These are phyloP conservation scores for Calonectria naviculata DNA, from an alignment of 2,329 filamentous ascomycete genomes.

Conservation along the genomic window DNA sequence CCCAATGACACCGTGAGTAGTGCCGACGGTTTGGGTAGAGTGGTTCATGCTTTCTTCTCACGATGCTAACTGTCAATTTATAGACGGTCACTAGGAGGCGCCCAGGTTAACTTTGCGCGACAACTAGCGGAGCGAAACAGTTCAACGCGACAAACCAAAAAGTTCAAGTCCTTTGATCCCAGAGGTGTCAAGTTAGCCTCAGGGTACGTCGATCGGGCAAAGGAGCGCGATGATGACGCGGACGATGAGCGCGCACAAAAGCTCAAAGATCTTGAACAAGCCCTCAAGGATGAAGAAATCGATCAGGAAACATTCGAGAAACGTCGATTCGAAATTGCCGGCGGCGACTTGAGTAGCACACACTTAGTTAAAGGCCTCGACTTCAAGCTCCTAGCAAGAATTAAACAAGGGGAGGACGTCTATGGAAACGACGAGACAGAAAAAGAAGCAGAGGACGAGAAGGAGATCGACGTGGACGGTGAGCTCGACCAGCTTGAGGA, in stretches of 20 bases:
- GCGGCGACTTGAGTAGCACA: constrained; percentile 82
- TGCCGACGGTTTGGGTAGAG: background rate
- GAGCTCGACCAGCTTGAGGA: constrained; percentile 71
- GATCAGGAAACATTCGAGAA: constrained; percentile 82
- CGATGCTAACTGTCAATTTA: constrained; percentile 34
- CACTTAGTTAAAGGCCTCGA: constrained; percentile 95
- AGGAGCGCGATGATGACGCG: constrained; percentile 66
- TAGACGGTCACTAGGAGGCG: constrained; percentile 71
- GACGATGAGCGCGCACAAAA: constrained; percentile 69
- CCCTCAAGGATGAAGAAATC: constrained; percentile 86
- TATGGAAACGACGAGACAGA: constrained; percentile 51
- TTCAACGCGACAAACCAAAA: constrained; percentile 70
- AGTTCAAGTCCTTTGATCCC: constrained; percentile 81
- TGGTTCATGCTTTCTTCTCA: too few species aligned
- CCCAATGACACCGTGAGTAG: constrained; percentile 89
- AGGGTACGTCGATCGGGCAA: constrained; percentile 87
- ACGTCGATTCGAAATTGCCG: constrained; percentile 80
- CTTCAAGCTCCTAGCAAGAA: constrained; percentile 79
- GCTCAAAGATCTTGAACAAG: constrained; percentile 83
- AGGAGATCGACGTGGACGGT: constrained; percentile 66
- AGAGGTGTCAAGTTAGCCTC: constrained; percentile 83
- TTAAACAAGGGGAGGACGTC: constrained; percentile 77
- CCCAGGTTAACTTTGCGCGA: constrained; percentile 78
- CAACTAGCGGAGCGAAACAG: constrained; percentile 82
- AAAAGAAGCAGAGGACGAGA: constrained; percentile 42